These are phyloP conservation scores for Lathyrus tuberosus DNA, from an alignment of 306 rosid genomes.

Conservation along the genomic window DNA sequence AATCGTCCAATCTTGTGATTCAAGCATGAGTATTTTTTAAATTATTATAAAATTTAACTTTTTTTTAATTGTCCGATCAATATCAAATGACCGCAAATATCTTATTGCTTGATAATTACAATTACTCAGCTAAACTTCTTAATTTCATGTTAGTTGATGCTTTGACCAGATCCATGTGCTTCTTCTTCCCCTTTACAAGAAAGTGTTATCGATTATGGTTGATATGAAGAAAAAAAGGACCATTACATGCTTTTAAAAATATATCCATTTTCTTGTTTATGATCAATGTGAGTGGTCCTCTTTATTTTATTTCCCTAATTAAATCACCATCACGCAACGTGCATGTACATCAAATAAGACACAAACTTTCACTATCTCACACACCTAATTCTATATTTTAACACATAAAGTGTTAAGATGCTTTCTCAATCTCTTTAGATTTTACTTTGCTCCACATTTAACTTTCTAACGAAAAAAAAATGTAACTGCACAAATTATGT, in stretches of 20 bases:
- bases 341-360: slow-evolving; percentile 20
- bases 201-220: not conserved
- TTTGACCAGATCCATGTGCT: slow-evolving; percentile 39
- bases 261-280: not conserved
- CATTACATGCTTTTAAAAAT: not conserved
- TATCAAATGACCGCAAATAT: too few species aligned
- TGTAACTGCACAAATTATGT: not conserved
- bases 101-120: too few species aligned
- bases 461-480: not conserved
- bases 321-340: slow-evolving; percentile 22
- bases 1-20: too few species aligned
- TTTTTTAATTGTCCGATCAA: too few species aligned
- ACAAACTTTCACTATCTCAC: slow-evolving; percentile 10
- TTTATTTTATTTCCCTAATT: slow-evolving; percentile 12
- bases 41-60: too few species aligned
- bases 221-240: slow-evolving; percentile 13
- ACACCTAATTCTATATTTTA: slow-evolving; percentile 13
- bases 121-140: not conserved
- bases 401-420: not conserved
- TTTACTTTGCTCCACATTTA: not conserved
- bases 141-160: not conserved
- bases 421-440: slow-evolving; percentile 4
- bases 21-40: too few species aligned
- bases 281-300: slow-evolving; percentile 27
- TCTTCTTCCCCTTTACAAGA: not conserved